Base-by-base conservation (phyloP, 192 early-diverging fungal genomes). In the Backusella luteola region DNA sequence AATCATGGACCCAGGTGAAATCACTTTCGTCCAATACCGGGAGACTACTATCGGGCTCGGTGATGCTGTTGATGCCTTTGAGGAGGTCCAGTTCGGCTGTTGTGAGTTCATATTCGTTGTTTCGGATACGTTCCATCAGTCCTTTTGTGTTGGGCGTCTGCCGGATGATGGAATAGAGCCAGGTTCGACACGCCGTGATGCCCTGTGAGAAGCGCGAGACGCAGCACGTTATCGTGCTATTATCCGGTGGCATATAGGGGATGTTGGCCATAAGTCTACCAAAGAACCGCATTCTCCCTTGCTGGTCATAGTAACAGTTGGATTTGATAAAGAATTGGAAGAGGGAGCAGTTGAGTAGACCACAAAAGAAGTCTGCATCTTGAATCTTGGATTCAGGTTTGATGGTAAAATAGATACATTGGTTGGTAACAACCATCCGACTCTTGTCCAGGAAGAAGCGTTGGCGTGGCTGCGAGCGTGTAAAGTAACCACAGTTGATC, bases 251-350 rank as follows among this genome's bases (percentile, higher is more conserved):
- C 12, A 76, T 52, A 34, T 80, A 88, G 0, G 89, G 89, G 19
- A 90, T 88, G 34, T 88, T 86, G 15, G 85, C 86, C 89, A 90
- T 90, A 9, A 83, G 83, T n/a, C 85, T 85, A 44, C 86, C 82
- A 72, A 90, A 90, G 17, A 90, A 79, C 34, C 87, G 70, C 77
- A 84, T 90, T 3, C 87, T 59, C 1, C 89, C 87, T 71, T 90
- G 87, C 41, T 86, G 87, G 39, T 90, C 87, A 39, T 88, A 90
- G 67, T 82, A 85, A 44, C 89, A 90, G 56, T 78, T 77, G 7
- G 80, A 80, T 5, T 77, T 72, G 15, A 85, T 76, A 76, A 87
- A 86, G 34, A 84, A 85, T 67, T 87, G 86, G 39, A 85, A 74
- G 0, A 83, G 81, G 2, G 77, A 85, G 14, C 83, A 85, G 46